Percentiles rank a stretch among this genome's conserved stretches.
These are phyloP conservation scores for Theileria parva DNA, from an alignment of 169 alveolate genomes.

Conservation along the genomic window DNA sequence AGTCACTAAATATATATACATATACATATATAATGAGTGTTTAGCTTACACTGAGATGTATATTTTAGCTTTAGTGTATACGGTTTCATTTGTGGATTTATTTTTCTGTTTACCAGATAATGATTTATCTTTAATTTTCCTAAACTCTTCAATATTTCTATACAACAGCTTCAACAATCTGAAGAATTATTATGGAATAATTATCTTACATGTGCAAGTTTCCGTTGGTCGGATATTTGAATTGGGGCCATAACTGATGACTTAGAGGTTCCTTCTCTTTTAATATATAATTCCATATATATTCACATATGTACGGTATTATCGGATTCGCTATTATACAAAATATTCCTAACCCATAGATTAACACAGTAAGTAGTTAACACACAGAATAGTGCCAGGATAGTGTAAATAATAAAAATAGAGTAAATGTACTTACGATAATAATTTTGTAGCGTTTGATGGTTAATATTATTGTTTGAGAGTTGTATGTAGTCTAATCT, in stretches of 20 bases:
- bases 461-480: constrained; percentile 53
- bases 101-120: constrained; percentile 23
- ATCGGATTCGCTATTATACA: constrained; percentile 83
- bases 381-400: background rate
- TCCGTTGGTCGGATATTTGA: constrained; percentile 58
- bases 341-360: constrained; percentile 71
- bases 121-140: constrained; percentile 60
- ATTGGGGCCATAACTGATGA: constrained; percentile 81
- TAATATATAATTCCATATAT: constrained; percentile 84
- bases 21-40: background rate
- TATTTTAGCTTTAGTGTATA: constrained; percentile 53
- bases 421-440: constrained; percentile 41
- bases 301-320: constrained; percentile 89
- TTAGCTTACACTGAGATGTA: constrained; percentile 49
- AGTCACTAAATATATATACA: constrained; percentile 33
- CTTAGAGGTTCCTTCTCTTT: constrained; percentile 71
- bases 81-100: background rate
- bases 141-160: constrained; percentile 63
- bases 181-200: background rate
- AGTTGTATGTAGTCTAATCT: constrained; percentile 74
- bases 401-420: background rate
- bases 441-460: constrained; percentile 35
- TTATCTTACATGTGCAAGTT: constrained; percentile 68
- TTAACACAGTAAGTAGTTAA: too few species aligned
- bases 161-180: constrained; percentile 28